Base-by-base conservation (phyloP, 164 flowering plant species). In the Kingdonia uniflora region DNA sequence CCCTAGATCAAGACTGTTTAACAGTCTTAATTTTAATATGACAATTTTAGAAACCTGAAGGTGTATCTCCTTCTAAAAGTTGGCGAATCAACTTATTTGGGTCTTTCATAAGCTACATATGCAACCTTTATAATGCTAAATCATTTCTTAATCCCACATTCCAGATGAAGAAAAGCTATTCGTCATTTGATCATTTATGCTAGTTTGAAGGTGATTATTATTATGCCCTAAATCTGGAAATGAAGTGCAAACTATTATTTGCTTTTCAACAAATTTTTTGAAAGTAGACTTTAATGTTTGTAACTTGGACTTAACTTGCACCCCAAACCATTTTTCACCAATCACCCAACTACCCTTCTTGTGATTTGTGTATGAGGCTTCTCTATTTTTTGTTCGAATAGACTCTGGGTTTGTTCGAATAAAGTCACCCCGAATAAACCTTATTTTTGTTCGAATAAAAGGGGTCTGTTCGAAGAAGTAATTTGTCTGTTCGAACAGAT, bases 31-130 rank as follows among this genome's bases (percentile, higher is more conserved):
- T 65, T 77, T 72, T 73, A 80, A 65, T 25, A 84, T 66, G 64
- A 81, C 69, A 21, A 8, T 59, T 38, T 80, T 76, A 55, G 87
- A 72, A 66, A 89, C 82, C 39, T 52, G 68, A 48, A 20, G 77
- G 2, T 92, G 92, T n/a, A n/a, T 45, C 90, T 85, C 85, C 65
- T 80, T 89, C 10, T 90, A 69, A 67, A 87, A 94, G 58, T 85
- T 89, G 11, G 54, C 56, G 12, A 88, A 82, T 16, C 97, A 66
- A 5, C 47, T 58, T 23, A 78, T 33, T 67, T 89, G 96, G n/a
- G 80, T 19, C 63, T 74, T 83, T 29, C 95, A 63, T 59, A 87
- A 62, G 53, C 43, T 66, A 52, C 82, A 63, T 64, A 79, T 75
- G 65, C 97, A 94, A 2, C 7, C 59, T 66, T 78, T 86, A 71